Conservation (phyloP, 2,329 filamentous ascomycete genomes). For the Seiridium cupressi region DNA sequence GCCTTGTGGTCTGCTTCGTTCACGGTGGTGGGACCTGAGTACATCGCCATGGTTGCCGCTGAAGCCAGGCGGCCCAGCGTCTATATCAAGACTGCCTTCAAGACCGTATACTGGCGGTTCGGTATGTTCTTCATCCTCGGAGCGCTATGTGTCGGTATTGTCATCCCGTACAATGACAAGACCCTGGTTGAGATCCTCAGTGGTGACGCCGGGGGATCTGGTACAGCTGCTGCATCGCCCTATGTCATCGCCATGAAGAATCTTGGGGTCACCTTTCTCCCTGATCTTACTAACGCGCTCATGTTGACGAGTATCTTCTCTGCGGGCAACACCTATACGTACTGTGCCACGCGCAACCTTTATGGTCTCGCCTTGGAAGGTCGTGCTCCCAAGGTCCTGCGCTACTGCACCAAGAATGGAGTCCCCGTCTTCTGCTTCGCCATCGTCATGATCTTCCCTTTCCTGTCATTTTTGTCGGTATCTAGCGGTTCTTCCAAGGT, state of each 20-base stretch:
- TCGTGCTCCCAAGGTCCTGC: slow-evolving; percentile 47
- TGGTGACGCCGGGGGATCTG: slow-evolving; percentile 4
- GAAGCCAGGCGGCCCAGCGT: slow-evolving; percentile 55
- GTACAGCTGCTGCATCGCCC: slow-evolving; percentile 47
- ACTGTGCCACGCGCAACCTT: slow-evolving; percentile 55
- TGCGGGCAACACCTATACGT: slow-evolving; percentile 58
- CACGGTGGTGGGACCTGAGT: slow-evolving; percentile 59
- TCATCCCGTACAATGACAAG: slow-evolving; percentile 60
- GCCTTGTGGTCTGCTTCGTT: slow-evolving; percentile 53
- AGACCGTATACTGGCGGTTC: slow-evolving; percentile 62
- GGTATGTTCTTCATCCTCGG: slow-evolving; percentile 64
- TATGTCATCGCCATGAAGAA: slow-evolving; percentile 53
- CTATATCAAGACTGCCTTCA: slow-evolving; percentile 59
- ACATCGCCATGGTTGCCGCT: slow-evolving; percentile 43
- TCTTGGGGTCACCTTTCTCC: slow-evolving; percentile 46
- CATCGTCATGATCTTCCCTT: slow-evolving; percentile 54
- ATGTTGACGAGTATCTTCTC: slow-evolving; percentile 55
- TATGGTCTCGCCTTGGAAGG: slow-evolving; percentile 55
- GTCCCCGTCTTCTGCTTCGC: slow-evolving; percentile 61
- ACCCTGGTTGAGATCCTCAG: slow-evolving; percentile 43
- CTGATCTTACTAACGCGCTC: slow-evolving; percentile 57
- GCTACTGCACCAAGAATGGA: slow-evolving; percentile 48
- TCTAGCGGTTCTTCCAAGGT: slow-evolving; percentile 16
- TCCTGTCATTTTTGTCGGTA: slow-evolving; percentile 53
- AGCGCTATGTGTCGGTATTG: slow-evolving; percentile 58